Evolutionary conservation across 2,329 filamentous ascomycete species (phyloP).

Genomic region (Alternaria angustiovoidea): DNA sequence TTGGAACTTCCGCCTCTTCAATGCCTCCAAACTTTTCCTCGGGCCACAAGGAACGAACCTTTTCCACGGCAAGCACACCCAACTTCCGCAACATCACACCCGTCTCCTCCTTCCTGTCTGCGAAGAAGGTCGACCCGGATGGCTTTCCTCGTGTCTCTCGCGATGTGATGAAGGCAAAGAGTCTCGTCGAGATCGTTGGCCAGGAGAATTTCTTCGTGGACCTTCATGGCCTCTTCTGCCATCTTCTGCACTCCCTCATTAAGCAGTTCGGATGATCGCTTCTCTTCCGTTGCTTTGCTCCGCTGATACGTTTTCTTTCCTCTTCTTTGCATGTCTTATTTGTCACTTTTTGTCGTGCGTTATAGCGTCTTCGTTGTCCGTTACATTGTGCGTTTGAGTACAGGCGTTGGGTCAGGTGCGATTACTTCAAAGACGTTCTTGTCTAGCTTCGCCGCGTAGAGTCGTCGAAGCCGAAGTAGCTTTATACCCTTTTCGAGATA

Average conservation of each 20-base stretch:
- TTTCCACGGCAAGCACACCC: conserved; percentile 43
- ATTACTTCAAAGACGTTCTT: conserved; percentile 12
- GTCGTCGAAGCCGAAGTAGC: conserved; percentile 19
- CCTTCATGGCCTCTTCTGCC: conserved; percentile 62
- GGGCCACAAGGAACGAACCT: conserved; percentile 38
- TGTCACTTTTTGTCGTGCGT: conserved; percentile 18
- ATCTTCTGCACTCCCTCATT: conserved; percentile 49
- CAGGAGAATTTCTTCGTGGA: conserved; percentile 67
- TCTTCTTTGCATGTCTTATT: conserved; percentile 28
- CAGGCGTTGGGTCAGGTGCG: conserved; percentile 22
- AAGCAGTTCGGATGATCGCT: conserved; percentile 47
- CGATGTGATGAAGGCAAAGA: conserved; percentile 62
- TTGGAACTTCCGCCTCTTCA: conserved; percentile 42
- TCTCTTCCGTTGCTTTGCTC: conserved; percentile 4
- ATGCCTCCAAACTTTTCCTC: conserved; percentile 39
- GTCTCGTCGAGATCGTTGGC: conserved; percentile 66
- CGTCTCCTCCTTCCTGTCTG: conserved; percentile 66
- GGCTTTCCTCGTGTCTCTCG: conserved; percentile 62
- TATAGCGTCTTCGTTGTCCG: conserved; percentile 28
- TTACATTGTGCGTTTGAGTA: conserved; percentile 33
- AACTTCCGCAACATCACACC: conserved; percentile 59
- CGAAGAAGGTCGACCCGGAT: conserved; percentile 64
- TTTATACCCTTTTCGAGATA: conserved; percentile 38
- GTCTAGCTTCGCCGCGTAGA: conserved; percentile 7
- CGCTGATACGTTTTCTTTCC: conserved; percentile 25